Percentiles rank a stretch among this genome's conserved stretches.
Conservation (phyloP, 2,329 filamentous ascomycete species). For the Thermothelomyces thermophilus region DNA sequence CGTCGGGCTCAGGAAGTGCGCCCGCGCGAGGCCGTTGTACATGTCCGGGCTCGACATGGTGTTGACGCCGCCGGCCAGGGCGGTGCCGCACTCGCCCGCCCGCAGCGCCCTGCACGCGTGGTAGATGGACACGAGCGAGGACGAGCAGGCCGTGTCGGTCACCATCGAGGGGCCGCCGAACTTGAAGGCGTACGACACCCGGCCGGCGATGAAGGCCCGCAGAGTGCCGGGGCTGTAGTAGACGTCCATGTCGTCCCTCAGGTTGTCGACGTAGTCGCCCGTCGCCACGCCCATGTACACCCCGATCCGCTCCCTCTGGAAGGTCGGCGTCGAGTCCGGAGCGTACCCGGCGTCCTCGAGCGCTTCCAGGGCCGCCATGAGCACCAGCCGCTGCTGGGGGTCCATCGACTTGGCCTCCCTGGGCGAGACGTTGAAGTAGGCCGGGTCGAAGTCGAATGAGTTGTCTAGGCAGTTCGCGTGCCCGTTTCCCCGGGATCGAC, state of each 20-base stretch:
- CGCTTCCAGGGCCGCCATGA: neutral
- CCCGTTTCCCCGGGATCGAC: neutral
- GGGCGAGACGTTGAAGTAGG: neutral
- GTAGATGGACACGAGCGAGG: slow-evolving; percentile 32
- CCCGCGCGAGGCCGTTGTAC: slow-evolving; percentile 27
- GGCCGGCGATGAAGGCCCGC: slow-evolving; percentile 29
- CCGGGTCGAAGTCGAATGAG: neutral
- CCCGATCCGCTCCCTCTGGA: neutral
- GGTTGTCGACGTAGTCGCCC: neutral
- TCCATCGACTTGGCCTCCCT: neutral
- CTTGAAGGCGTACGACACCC: slow-evolving; percentile 32
- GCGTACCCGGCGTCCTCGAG: slow-evolving; percentile 12
- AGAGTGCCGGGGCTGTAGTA: neutral
- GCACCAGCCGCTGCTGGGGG: neutral
- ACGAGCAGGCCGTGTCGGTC: slow-evolving; percentile 35
- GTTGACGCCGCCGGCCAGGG: slow-evolving; percentile 36
- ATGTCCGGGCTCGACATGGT: slow-evolving; percentile 29
- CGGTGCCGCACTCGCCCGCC: slow-evolving; percentile 29
- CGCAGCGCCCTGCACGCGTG: slow-evolving; percentile 28
- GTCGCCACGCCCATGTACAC: neutral
- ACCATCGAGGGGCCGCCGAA: slow-evolving; percentile 31
- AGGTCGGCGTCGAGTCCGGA: neutral
- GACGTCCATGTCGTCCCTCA: neutral
- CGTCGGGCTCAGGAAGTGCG: slow-evolving; percentile 11
- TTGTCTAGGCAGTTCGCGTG: neutral